phyloP scores from a whole-genome alignment of 2,329 filamentous ascomycete genomes.

The Ceratocystis smalleyi region DNA sequence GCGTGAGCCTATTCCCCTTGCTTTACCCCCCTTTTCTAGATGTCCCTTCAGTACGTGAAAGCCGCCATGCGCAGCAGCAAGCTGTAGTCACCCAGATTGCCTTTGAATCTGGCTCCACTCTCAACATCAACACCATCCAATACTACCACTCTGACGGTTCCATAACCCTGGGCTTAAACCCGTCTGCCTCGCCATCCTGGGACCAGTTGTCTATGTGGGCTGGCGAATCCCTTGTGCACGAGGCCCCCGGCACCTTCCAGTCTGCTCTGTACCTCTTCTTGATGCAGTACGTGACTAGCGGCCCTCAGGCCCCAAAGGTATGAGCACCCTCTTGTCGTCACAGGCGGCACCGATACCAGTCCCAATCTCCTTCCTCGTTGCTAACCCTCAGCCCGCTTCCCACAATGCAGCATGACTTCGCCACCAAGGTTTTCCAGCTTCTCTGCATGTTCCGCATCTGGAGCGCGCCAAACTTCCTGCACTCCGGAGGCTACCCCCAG shows the following conservation, averaged over 20 bases:
- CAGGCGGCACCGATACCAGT: slow-evolving; percentile 14
- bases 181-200: slow-evolving; percentile 22
- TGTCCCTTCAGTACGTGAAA: background rate
- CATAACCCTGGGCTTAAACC: background rate
- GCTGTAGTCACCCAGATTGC: background rate
- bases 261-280: slow-evolving; percentile 26
- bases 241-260: slow-evolving; percentile 24
- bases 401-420: slow-evolving; percentile 27
- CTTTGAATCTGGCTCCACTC: slow-evolving; percentile 3
- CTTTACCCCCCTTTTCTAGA: background rate
- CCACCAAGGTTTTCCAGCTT: slow-evolving; percentile 31
- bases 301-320: slow-evolving; percentile 28
- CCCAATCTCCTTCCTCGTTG: background rate
- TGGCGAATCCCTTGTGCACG: slow-evolving; percentile 26
- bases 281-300: slow-evolving; percentile 23
- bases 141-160: slow-evolving; percentile 8
- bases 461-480: slow-evolving; percentile 30
- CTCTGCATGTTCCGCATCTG: slow-evolving; percentile 37
- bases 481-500: slow-evolving; percentile 21
- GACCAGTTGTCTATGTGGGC: slow-evolving; percentile 26
- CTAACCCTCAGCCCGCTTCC: background rate
- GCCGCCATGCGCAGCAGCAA: background rate
- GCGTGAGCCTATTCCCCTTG: slow-evolving; percentile 8
- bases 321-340: background rate
- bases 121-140: slow-evolving; percentile 11